These are phyloP conservation scores for Linum lewisii DNA, from an alignment of 345 rosid species.

Conservation along the genomic window DNA sequence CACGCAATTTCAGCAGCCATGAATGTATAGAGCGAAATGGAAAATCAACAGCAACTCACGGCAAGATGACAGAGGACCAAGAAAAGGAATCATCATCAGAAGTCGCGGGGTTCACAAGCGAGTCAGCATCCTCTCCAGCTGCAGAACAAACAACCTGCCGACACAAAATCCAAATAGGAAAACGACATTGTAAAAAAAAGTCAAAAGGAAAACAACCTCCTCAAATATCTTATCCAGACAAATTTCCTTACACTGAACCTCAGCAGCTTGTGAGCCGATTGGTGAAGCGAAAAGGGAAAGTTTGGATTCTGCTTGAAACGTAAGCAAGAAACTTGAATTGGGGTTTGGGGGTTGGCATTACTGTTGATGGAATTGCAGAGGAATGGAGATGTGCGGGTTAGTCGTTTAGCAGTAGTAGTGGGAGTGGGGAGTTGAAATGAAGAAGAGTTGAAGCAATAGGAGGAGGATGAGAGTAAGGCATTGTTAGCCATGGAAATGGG, in stretches of 20 bases:
- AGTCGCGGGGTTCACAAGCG: slow-evolving; percentile 31
- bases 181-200: not conserved
- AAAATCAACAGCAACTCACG: slow-evolving; percentile 39
- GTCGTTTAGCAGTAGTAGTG: not conserved
- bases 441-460: not conserved
- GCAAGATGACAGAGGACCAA: slow-evolving; percentile 79
- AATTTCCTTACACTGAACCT: slow-evolving; percentile 25
- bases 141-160: slow-evolving; percentile 44
- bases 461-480: not conserved
- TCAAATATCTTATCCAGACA: not conserved
- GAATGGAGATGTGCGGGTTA: not conserved
- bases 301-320: slow-evolving; percentile 18
- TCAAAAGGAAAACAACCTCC: not conserved
- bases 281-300: slow-evolving; percentile 15
- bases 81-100: slow-evolving; percentile 63
- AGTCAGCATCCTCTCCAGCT: slow-evolving; percentile 45
- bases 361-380: not conserved
- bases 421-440: not conserved
- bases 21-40: not conserved
- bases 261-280: slow-evolving; percentile 15
- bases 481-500: not conserved
- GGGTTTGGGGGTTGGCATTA: slow-evolving; percentile 4
- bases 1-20: not conserved
- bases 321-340: not conserved
- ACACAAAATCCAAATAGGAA: slow-evolving; percentile 9